Conservation (phyloP, 148 eudicot species). For the Talinum fruticosum region DNA sequence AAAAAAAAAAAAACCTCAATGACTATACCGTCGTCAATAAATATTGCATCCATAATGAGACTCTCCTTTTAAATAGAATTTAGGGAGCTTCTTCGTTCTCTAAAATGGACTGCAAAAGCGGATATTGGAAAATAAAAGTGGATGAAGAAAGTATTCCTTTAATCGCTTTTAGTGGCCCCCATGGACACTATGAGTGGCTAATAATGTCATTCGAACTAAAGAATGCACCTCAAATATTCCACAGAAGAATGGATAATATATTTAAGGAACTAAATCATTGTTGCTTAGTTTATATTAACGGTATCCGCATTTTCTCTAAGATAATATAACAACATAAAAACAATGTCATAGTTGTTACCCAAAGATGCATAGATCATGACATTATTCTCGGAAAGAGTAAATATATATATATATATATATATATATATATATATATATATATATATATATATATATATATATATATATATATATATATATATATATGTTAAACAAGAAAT, state of each 20-base stretch:
- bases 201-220: background rate
- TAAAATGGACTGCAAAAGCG: background rate
- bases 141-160: background rate
- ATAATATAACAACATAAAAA: background rate
- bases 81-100: background rate
- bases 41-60: background rate
- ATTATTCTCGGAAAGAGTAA: background rate
- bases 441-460: no score
- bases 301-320: slow-evolving; percentile 4
- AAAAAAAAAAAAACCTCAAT: no score
- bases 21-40: background rate
- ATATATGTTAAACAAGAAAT: background rate
- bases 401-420: no score
- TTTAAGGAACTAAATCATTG: background rate
- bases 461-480: no score
- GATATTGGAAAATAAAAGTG: background rate
- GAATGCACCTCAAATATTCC: background rate
- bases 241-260: slow-evolving; percentile 7
- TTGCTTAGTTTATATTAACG: background rate
- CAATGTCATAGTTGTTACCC: background rate
- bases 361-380: background rate
- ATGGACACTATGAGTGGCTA: background rate
- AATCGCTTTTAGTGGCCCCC: background rate
- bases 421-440: no score
- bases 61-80: background rate